These are phyloP conservation scores for Oemleria cerasiformis DNA, from an alignment of 306 rosid genomes.

Conservation along the genomic window DNA sequence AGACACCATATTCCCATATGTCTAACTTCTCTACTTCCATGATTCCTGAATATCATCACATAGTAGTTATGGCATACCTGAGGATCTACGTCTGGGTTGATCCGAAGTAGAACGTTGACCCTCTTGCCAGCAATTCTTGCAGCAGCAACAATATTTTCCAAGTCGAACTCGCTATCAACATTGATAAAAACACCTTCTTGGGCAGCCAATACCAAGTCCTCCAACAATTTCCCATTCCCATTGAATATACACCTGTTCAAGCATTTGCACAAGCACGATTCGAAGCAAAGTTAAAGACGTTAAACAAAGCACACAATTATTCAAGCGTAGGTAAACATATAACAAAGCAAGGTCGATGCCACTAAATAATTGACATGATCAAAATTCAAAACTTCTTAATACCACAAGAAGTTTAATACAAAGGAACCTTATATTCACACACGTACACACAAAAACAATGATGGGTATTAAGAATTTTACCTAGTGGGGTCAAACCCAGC, in stretches of 20 bases:
- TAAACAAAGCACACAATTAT: neutral
- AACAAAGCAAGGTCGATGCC: neutral
- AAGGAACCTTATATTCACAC: neutral
- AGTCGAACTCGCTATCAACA: conserved; percentile 87
- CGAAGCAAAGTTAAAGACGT: neutral
- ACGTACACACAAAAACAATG: neutral
- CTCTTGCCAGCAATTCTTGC: conserved; percentile 71
- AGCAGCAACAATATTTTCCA: conserved; percentile 82
- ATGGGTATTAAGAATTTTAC: conserved; percentile 30
- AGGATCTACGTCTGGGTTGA: conserved; percentile 92
- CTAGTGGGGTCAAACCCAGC: conserved; percentile 88
- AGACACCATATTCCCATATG: neutral
- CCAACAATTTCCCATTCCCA: conserved; percentile 85
- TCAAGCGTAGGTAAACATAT: neutral
- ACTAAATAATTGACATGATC: neutral
- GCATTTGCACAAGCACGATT: neutral
- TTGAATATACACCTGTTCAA: conserved; percentile 79
- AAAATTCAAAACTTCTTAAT: too few species aligned
- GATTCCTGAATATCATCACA: neutral
- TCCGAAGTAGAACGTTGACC: conserved; percentile 77
- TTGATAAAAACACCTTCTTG: conserved; percentile 80
- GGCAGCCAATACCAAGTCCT: conserved; percentile 89
- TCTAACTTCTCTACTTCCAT: neutral
- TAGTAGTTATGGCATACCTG: conserved; percentile 47
- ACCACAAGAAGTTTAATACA: neutral